Percentiles rank a stretch among this genome's conserved stretches.
Conservation (phyloP, 2,329 filamentous ascomycete species). For the Arthrobotrys pseudoclavata region DNA sequence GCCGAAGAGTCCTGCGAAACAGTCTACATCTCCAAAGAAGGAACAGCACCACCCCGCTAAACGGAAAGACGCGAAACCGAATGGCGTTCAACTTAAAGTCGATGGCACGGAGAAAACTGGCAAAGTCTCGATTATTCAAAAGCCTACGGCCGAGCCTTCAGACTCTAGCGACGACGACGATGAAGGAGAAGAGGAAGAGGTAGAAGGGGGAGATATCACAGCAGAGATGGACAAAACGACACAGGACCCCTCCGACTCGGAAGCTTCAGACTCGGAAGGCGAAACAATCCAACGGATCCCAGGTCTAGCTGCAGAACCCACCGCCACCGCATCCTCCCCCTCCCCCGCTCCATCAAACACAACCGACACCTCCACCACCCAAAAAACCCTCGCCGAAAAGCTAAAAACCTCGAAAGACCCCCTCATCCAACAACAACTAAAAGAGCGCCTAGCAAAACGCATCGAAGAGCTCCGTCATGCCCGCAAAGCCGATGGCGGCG, state of each 20-base stretch:
- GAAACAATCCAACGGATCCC: slow-evolving; percentile 49
- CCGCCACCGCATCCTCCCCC: slow-evolving; percentile 63
- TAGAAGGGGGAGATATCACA: slow-evolving; percentile 1
- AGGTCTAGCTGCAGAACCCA: slow-evolving; percentile 44
- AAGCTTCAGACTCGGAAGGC: slow-evolving; percentile 35
- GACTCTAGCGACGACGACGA: slow-evolving; percentile 13
- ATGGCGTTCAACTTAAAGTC: slow-evolving; percentile 45
- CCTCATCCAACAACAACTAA: slow-evolving; percentile 73
- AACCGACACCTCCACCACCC: slow-evolving; percentile 74
- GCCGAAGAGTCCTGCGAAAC: slow-evolving; percentile 34
- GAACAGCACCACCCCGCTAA: slow-evolving; percentile 51
- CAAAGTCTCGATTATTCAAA: slow-evolving; percentile 41
- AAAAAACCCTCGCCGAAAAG: slow-evolving; percentile 76
- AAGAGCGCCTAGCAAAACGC: slow-evolving; percentile 82
- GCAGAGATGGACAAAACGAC: slow-evolving; percentile 23
- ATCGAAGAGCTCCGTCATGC: slow-evolving; percentile 87
- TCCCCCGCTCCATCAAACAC: slow-evolving; percentile 74
- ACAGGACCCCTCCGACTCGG: slow-evolving; percentile 35
- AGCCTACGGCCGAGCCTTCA: slow-evolving; percentile 20
- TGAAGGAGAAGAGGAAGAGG: neutral
- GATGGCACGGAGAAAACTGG: slow-evolving; percentile 53
- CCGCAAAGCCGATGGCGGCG: slow-evolving; percentile 86
- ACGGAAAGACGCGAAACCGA: slow-evolving; percentile 57
- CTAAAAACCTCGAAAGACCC: slow-evolving; percentile 66
- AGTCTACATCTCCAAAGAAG: slow-evolving; percentile 27